Percentiles rank a stretch among this genome's conserved stretches.
Evolutionary conservation across 1,139 yeast genomes (phyloP).

Genomic region (Hyphopichia wangnamkhiaoensis): DNA sequence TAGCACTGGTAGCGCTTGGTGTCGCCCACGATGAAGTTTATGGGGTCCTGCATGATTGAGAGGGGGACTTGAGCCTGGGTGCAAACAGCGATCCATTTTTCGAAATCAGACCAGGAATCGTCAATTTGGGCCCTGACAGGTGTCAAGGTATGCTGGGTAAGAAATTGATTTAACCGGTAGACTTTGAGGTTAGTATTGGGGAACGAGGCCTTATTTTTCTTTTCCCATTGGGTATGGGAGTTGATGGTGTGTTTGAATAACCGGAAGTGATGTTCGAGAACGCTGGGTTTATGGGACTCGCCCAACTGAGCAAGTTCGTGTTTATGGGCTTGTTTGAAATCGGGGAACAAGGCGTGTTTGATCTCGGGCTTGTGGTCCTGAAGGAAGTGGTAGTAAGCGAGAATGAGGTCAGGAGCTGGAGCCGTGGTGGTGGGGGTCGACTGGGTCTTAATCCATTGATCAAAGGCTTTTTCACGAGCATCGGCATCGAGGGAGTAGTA

Average conservation of each 20-base stretch:
- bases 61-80: slow-evolving; percentile 22
- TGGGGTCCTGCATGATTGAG: slow-evolving; percentile 26
- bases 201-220: no score
- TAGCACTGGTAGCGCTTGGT: slow-evolving; percentile 39
- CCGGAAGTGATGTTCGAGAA: slow-evolving; percentile 22
- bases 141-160: no score
- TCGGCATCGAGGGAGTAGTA: slow-evolving; percentile 26
- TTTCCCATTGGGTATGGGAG: slow-evolving; percentile 29
- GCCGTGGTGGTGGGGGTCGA: not conserved
- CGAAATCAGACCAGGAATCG: no score
- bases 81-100: slow-evolving; percentile 32
- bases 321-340: slow-evolving; percentile 23
- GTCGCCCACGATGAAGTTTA: slow-evolving; percentile 45
- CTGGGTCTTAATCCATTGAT: slow-evolving; percentile 30
- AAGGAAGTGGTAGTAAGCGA: slow-evolving; percentile 24
- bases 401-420: slow-evolving; percentile 25
- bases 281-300: no score
- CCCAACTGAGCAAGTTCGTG: not conserved
- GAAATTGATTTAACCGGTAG: no score
- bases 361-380: slow-evolving; percentile 34
- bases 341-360: slow-evolving; percentile 26
- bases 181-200: no score
- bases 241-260: slow-evolving; percentile 24
- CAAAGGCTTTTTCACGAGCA: slow-evolving; percentile 27
- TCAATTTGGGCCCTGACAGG: no score